Conservation (phyloP, 2,329 filamentous ascomycete species). For the Trichoderma sp. region DNA sequence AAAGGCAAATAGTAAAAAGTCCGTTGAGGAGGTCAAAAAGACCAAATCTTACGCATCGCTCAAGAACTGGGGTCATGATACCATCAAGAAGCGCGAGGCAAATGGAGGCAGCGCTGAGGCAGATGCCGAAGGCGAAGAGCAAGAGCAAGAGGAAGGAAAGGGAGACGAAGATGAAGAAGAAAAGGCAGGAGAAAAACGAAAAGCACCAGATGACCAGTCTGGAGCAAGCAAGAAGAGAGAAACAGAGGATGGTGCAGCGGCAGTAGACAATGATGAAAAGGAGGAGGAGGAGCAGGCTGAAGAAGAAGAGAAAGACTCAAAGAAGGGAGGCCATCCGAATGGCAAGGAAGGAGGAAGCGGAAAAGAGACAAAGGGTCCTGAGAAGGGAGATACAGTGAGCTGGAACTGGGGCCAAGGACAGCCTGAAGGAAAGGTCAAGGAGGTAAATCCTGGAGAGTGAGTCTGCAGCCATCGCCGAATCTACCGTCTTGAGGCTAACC, state of each 20-base stretch:
- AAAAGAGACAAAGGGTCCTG: conserved; percentile 35
- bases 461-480: conserved; percentile 13
- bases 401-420: conserved; percentile 51
- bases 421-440: conserved; percentile 47
- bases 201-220: conserved; percentile 29
- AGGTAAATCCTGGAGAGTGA: conserved; percentile 47
- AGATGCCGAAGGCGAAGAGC: conserved; percentile 11
- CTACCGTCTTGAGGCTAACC: background rate
- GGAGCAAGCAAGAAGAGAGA: conserved; percentile 39
- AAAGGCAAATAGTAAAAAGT: conserved; percentile 56
- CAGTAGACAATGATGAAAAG: background rate
- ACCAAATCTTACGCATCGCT: conserved; percentile 59
- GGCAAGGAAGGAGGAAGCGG: background rate
- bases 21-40: conserved; percentile 46
- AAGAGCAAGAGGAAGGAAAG: background rate
- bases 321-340: background rate
- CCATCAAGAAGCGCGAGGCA: conserved; percentile 44
- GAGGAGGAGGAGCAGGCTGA: background rate
- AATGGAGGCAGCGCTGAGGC: conserved; percentile 24
- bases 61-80: conserved; percentile 64
- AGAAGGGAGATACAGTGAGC: conserved; percentile 47
- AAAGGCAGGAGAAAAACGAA: conserved; percentile 35
- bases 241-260: conserved; percentile 25
- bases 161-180: conserved; percentile 15
- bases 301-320: background rate